Conservation (phyloP, 2,329 filamentous ascomycete genomes). For the Aspergillus versicolor region DNA sequence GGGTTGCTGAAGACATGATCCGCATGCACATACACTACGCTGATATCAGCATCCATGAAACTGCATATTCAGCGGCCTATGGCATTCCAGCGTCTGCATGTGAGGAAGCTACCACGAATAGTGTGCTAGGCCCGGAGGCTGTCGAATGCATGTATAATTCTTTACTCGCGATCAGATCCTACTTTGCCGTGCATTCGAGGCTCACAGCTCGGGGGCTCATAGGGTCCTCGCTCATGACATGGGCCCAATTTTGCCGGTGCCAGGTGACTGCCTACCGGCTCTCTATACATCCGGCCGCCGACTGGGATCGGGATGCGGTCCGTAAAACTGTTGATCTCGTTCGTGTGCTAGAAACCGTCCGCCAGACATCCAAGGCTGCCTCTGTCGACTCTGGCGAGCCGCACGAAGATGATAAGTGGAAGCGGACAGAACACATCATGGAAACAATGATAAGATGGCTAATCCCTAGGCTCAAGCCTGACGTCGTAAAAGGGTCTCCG, state of each 20-base stretch:
- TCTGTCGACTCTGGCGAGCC: not conserved
- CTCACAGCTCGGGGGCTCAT: not conserved
- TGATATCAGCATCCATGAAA: not conserved
- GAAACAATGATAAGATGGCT: no score
- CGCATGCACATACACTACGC: not conserved
- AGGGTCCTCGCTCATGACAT: not conserved
- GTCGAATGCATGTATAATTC: not conserved
- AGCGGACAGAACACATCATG: no score
- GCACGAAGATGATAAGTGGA: not conserved
- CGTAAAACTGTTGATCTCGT: constrained; percentile 3
- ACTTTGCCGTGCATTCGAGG: not conserved
- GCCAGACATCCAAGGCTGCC: no score
- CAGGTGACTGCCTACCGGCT: not conserved
- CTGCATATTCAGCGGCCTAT: not conserved
- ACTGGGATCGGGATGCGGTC: not conserved
- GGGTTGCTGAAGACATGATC: not conserved
- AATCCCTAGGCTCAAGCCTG: no score
- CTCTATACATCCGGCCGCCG: not conserved
- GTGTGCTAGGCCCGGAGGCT: not conserved
- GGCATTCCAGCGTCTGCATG: not conserved
- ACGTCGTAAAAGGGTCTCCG: no score
- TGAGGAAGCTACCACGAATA: not conserved
- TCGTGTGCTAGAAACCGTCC: not conserved
- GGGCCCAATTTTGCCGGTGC: not conserved
- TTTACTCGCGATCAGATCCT: not conserved